Evolutionary conservation across 345 rosid genomes (phyloP).

Genomic region (Limnanthes douglasii): DNA sequence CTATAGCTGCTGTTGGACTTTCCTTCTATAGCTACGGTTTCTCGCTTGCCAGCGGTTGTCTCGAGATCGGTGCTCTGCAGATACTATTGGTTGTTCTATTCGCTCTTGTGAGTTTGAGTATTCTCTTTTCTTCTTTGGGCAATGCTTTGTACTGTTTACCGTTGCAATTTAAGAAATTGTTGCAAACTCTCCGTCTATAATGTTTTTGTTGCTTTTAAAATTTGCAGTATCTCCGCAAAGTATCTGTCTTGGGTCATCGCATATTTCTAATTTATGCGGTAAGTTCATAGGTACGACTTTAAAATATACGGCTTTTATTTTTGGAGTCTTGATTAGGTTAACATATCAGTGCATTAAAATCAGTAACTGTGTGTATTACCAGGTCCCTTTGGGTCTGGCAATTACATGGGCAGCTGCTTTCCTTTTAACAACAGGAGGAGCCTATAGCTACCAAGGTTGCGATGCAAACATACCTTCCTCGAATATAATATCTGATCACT

Average conservation of each 20-base stretch:
- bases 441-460: slow-evolving; percentile 72
- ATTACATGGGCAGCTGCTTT: slow-evolving; percentile 87
- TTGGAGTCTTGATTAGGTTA: too few species aligned
- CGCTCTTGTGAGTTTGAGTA: slow-evolving; percentile 67
- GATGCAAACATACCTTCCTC: slow-evolving; percentile 63
- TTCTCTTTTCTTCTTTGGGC: slow-evolving; percentile 1
- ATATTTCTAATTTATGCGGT: slow-evolving; percentile 90
- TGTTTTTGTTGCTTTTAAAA: slow-evolving; percentile 1
- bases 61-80: slow-evolving; percentile 80
- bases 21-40: slow-evolving; percentile 92
- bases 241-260: slow-evolving; percentile 86
- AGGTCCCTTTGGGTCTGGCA: slow-evolving; percentile 96
- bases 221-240: slow-evolving; percentile 89
- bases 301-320: background rate
- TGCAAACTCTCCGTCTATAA: slow-evolving; percentile 4
- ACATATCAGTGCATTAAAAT: background rate
- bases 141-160: too few species aligned
- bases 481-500: slow-evolving; percentile 63
- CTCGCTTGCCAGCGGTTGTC: slow-evolving; percentile 78
- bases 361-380: slow-evolving; percentile 9
- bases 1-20: slow-evolving; percentile 97
- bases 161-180: background rate
- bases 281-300: slow-evolving; percentile 12
- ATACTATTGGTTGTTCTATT: slow-evolving; percentile 69
- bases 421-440: slow-evolving; percentile 81